Conservation (phyloP, 148 eudicot genomes). For the Euryodendron excelsum region DNA sequence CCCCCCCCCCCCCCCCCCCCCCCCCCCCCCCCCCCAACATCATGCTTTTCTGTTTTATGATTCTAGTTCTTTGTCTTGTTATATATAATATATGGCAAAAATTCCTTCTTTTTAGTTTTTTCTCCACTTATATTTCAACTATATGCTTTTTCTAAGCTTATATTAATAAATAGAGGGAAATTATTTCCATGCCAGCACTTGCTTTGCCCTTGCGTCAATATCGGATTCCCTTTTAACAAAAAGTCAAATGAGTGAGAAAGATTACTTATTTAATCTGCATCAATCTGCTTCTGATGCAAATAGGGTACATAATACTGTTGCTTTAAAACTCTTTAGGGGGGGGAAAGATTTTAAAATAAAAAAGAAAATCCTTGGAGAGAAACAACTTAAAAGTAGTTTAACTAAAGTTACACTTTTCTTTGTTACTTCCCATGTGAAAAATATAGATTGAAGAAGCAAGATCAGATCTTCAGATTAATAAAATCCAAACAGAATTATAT, state of each 20-base stretch:
- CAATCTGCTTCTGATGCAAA: too few species aligned
- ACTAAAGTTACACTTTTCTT: not conserved
- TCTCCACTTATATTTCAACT: not conserved
- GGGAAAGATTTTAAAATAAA: not conserved
- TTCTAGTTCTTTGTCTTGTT: too few species aligned
- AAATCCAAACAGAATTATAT: too few species aligned
- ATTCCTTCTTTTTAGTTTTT: constrained; percentile 17
- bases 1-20: too few species aligned
- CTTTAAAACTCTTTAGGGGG: not conserved
- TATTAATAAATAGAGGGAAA: not conserved
- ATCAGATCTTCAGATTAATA: not conserved
- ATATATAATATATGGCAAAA: not conserved
- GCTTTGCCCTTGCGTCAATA: too few species aligned
- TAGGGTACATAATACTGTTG: not conserved
- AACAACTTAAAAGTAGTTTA: not conserved
- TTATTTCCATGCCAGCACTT: not conserved
- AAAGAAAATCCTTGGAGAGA: not conserved
- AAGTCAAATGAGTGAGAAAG: not conserved
- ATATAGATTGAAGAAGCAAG: too few species aligned
- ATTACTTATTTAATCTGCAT: too few species aligned
- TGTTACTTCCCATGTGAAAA: not conserved
- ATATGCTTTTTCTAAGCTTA: not conserved
- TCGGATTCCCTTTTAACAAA: too few species aligned
- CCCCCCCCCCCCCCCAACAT: not conserved
- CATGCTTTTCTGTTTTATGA: constrained; percentile 12